Percentiles rank a stretch among this genome's conserved stretches.
Conservation (phyloP, 2,329 filamentous ascomycete genomes). For the Zymoseptoria brevis region DNA sequence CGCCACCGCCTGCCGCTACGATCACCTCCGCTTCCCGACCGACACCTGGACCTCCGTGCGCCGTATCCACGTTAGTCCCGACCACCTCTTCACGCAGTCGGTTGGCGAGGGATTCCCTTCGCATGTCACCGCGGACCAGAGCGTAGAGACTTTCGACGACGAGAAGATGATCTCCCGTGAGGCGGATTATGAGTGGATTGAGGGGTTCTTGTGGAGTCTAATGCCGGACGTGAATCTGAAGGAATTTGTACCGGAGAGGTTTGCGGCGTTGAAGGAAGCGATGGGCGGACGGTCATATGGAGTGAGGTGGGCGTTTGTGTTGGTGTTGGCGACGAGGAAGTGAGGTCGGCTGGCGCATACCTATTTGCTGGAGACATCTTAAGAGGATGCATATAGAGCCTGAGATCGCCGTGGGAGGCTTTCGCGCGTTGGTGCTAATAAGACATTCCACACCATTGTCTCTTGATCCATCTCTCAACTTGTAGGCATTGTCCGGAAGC, state of each 20-base stretch:
- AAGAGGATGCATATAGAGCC: no score
- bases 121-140: background rate
- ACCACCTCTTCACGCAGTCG: background rate
- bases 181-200: conserved; percentile 3
- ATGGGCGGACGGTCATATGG: background rate
- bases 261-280: conserved; percentile 1
- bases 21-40: conserved; percentile 1
- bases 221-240: conserved; percentile 3
- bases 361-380: no score
- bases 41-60: conserved; percentile 1
- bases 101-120: background rate
- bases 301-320: conserved; percentile 3
- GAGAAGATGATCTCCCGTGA: background rate
- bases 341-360: background rate
- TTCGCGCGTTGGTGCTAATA: no score
- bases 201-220: conserved; percentile 1
- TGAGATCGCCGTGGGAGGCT: no score
- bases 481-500: no score
- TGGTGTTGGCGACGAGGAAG: conserved; percentile 7
- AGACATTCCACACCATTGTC: no score
- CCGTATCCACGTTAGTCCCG: background rate
- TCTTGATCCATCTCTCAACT: no score
- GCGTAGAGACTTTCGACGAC: background rate
- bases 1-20: background rate
- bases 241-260: background rate